Evolutionary conservation across 2,329 filamentous ascomycete species (phyloP).

Genomic region (Neofusicoccum sp.): DNA sequence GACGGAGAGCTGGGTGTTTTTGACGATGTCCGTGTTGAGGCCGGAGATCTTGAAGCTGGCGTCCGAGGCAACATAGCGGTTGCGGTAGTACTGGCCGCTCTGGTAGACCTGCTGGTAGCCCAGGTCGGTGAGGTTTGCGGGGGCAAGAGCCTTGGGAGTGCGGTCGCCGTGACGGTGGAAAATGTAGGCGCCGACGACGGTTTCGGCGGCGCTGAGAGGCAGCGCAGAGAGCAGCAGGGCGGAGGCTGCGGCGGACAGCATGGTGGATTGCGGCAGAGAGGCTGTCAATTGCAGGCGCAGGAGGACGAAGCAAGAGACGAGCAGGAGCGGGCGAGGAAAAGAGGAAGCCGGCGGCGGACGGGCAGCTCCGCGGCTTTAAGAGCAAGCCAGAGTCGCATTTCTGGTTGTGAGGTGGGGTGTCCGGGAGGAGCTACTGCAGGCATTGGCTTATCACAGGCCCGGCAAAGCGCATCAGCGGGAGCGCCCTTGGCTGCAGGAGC

Average conservation of each 20-base stretch:
- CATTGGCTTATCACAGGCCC: constrained; percentile 1
- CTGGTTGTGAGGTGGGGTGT: constrained; percentile 9
- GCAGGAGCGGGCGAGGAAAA: too few species aligned
- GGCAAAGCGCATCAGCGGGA: background rate
- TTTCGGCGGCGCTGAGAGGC: constrained; percentile 52
- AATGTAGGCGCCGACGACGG: constrained; percentile 77
- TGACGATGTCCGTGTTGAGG: constrained; percentile 65
- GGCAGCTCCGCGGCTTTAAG: constrained; percentile 3
- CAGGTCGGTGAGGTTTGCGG: constrained; percentile 72
- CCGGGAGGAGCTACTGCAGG: background rate
- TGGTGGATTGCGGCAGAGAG: constrained; percentile 19
- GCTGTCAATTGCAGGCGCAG: background rate
- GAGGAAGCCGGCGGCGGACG: background rate
- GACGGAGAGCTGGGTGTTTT: constrained; percentile 67
- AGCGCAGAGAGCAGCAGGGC: constrained; percentile 27
- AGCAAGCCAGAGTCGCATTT: background rate
- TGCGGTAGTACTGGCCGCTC: constrained; percentile 72
- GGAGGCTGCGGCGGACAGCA: constrained; percentile 26
- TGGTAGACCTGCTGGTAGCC: constrained; percentile 74
- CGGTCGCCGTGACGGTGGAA: constrained; percentile 90
- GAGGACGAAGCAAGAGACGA: background rate
- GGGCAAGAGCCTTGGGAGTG: constrained; percentile 71
- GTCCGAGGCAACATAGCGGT: constrained; percentile 66
- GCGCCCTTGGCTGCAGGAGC: background rate
- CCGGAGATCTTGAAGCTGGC: constrained; percentile 62